These are phyloP conservation scores for Aegilops speltoides DNA, from an alignment of 176 grass and related monocot species.

Conservation along the genomic window DNA sequence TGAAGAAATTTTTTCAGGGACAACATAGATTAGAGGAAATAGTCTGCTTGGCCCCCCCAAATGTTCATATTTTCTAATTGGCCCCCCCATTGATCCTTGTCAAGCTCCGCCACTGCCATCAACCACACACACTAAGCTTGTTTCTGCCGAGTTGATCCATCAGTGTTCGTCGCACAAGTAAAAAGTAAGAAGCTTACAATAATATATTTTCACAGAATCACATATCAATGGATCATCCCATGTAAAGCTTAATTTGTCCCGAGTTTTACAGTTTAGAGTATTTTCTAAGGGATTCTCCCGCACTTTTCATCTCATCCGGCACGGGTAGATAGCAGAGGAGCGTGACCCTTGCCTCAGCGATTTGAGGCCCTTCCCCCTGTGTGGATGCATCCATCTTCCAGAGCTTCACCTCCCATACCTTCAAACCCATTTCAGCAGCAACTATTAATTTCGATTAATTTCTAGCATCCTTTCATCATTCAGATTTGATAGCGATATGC, in stretches of 20 bases:
- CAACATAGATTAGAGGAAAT: too few species aligned
- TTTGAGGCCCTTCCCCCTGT: conserved; percentile 32
- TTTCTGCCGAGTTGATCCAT: background rate
- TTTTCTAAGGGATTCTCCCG: conserved; percentile 57
- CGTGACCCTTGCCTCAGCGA: conserved; percentile 59
- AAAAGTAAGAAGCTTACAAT: too few species aligned
- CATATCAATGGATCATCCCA: background rate
- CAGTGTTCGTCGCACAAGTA: background rate
- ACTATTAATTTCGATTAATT: background rate
- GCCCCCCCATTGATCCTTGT: too few species aligned
- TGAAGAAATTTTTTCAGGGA: too few species aligned
- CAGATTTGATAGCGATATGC: background rate
- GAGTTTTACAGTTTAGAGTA: conserved; percentile 48
- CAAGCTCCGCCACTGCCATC: background rate
- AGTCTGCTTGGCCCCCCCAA: too few species aligned
- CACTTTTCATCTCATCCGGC: conserved; percentile 41
- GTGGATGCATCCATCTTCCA: conserved; percentile 58
- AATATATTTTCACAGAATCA: too few species aligned
- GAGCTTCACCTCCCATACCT: conserved; percentile 82
- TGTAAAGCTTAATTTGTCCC: background rate
- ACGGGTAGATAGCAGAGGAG: conserved; percentile 59
- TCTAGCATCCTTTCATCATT: background rate
- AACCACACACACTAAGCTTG: background rate
- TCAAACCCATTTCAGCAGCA: background rate
- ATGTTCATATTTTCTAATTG: too few species aligned